Percentiles rank a stretch among this genome's conserved stretches.
Evolutionary conservation across 1,284 basidiomycete species (phyloP).

Genomic region (Apiotrichum laibachii): DNA sequence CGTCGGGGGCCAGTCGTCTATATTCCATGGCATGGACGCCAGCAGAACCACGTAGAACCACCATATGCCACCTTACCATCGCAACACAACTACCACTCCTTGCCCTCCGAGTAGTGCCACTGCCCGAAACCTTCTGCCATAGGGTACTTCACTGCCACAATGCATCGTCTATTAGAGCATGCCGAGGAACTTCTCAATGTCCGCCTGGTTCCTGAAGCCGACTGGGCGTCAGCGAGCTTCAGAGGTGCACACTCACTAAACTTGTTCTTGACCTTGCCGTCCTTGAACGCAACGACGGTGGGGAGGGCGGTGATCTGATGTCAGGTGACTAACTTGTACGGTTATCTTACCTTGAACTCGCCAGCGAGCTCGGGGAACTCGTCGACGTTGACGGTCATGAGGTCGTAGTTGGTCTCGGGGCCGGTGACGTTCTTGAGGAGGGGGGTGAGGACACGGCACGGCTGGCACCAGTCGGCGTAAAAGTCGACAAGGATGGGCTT

Average conservation of each 20-base stretch:
- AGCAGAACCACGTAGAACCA: too few species aligned
- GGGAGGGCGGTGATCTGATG: slow-evolving; percentile 47
- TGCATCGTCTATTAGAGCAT: slow-evolving; percentile 23
- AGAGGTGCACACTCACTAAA: slow-evolving; percentile 37
- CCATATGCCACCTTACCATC: too few species aligned
- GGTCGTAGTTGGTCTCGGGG: slow-evolving; percentile 38
- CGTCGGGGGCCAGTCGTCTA: too few species aligned
- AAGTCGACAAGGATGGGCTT: slow-evolving; percentile 51
- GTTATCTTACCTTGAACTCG: slow-evolving; percentile 42
- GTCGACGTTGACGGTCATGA: slow-evolving; percentile 50
- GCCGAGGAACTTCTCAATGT: slow-evolving; percentile 47
- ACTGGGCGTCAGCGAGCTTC: slow-evolving; percentile 24
- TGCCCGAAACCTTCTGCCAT: too few species aligned
- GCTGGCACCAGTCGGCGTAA: slow-evolving; percentile 51
- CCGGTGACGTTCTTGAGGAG: slow-evolving; percentile 42
- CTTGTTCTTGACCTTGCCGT: slow-evolving; percentile 48
- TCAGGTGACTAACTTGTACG: neutral
- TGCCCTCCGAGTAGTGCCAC: too few species aligned
- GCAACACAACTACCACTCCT: too few species aligned
- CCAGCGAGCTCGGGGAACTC: slow-evolving; percentile 44
- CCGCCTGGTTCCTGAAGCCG: slow-evolving; percentile 41
- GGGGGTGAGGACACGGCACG: slow-evolving; percentile 49
- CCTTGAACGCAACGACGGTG: slow-evolving; percentile 50
- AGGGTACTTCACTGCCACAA: neutral
- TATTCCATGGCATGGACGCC: too few species aligned